Base-by-base conservation (phyloP, 2,329 filamentous ascomycete species). In the Lachnellula suecica region DNA sequence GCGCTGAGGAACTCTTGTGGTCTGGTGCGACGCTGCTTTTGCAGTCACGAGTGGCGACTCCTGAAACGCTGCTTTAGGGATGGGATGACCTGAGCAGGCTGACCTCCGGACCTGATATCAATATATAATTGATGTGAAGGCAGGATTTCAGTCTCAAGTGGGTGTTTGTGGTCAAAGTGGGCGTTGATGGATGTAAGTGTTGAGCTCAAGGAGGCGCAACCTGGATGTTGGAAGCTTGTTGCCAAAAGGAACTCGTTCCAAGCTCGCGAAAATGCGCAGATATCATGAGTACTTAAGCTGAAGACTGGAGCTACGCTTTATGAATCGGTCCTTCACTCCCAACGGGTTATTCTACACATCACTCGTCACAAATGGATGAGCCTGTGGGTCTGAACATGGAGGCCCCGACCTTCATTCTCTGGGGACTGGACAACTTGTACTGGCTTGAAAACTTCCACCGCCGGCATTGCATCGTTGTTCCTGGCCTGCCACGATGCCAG, bases 21-120 rank as follows among this genome's bases (percentile, higher is more conserved):
- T 24, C 45, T 52, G 31, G 46, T 45, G 19, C 13, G 15, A 17
- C 27, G 56, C 56, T 22, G 56, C 56, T 58, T 53, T 55, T 25
- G 31, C 9, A 22, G 17, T 40, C 34, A 31, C 13, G 25, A 20
- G 35, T 38, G 24, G 49, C 27, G 25, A 23, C 19, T 7, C 20
- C 13, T 22, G 20, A 19, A 13, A 13, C 6, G 25, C 23, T 27
- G 42, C 23, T 44, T 35, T 17, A 35, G 4, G 17, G 15, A n/a
- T 35, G n/a, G n/a, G n/a, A n/a, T n/a, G 29, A 31, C 8, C 8
- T 31, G 29, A 31, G 15, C 8, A 15, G 15, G 29, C 8, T 31
- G 29, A 8, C 8, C 8, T 31, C 8, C 15, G 29, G 29, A 31
- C 29, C 15, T 8, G 29, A 31, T 15, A 8, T 31, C 29, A 31